Evolutionary conservation across 164 flowering plant species (phyloP).

Genomic region (Paratinospora sagittata): DNA sequence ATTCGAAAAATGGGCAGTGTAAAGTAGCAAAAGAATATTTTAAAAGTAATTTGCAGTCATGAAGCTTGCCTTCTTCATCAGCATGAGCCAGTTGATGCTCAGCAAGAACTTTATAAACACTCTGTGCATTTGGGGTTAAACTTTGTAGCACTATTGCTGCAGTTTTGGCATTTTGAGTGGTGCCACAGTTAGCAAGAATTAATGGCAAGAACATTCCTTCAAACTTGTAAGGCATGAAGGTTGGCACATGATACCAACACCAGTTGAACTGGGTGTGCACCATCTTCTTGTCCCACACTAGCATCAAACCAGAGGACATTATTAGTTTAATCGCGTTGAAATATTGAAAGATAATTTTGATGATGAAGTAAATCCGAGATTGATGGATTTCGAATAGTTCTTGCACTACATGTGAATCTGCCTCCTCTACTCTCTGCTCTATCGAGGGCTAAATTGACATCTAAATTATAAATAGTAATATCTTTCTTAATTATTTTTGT

Average conservation of each 20-base stretch:
- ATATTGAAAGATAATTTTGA: neutral
- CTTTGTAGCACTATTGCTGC: conserved; percentile 89
- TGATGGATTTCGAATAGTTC: no score
- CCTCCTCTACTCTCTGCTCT: no score
- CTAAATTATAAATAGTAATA: no score
- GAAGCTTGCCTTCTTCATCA: conserved; percentile 72
- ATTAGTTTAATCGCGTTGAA: neutral
- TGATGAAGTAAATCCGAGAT: neutral
- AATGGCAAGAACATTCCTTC: conserved; percentile 76
- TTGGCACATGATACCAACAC: conserved; percentile 95
- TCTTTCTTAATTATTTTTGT: no score
- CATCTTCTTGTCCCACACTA: conserved; percentile 99
- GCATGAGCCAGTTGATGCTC: conserved; percentile 76
- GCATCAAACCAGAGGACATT: conserved; percentile 10
- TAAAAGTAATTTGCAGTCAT: neutral
- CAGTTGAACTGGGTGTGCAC: conserved; percentile 91
- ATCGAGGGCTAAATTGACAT: no score
- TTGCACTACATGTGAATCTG: neutral
- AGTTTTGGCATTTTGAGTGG: conserved; percentile 73
- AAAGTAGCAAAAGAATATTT: neutral
- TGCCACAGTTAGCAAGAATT: conserved; percentile 66
- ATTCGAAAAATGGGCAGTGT: neutral
- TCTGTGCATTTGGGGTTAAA: conserved; percentile 96
- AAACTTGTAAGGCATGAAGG: conserved; percentile 78
- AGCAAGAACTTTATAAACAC: conserved; percentile 84